Conservation (phyloP, 2,329 filamentous ascomycete species). For the Pseudonectria buxi region DNA sequence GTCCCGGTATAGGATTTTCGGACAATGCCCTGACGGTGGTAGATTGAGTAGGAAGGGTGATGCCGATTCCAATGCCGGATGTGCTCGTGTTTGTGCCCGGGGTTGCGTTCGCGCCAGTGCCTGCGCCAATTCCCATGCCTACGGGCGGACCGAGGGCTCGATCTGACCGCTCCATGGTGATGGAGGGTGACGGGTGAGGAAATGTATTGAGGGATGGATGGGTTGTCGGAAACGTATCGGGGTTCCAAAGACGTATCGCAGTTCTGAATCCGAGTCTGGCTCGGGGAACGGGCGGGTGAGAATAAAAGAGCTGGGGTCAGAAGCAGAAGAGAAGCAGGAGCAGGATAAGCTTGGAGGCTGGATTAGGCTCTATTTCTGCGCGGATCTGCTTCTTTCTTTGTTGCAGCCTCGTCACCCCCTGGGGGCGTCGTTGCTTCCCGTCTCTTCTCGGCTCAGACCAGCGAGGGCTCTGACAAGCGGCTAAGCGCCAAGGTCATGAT, state of each 20-base stretch:
- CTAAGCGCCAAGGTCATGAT: slow-evolving; percentile 26
- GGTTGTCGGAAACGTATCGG: not conserved
- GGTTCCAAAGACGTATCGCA: too few species aligned
- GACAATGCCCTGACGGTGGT: slow-evolving; percentile 29
- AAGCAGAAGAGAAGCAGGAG: too few species aligned
- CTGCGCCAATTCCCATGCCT: slow-evolving; percentile 3
- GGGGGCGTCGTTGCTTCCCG: not conserved
- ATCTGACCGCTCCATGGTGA: slow-evolving; percentile 30
- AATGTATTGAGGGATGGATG: slow-evolving; percentile 9
- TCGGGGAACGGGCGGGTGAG: too few species aligned
- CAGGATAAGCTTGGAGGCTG: too few species aligned
- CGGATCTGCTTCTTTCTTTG: not conserved
- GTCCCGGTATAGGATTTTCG: slow-evolving; percentile 34
- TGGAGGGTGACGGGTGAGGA: slow-evolving; percentile 14
- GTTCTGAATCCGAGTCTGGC: too few species aligned
- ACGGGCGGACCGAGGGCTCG: slow-evolving; percentile 21
- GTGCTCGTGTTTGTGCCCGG: too few species aligned
- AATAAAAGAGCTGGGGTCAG: too few species aligned
- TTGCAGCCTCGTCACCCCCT: too few species aligned
- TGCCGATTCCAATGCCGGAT: too few species aligned
- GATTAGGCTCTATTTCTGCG: not conserved
- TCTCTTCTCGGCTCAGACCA: slow-evolving; percentile 18
- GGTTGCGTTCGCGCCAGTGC: not conserved
- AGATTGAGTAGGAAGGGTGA: slow-evolving; percentile 18
- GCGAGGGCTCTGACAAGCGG: slow-evolving; percentile 24